Base-by-base conservation (phyloP, 73 alveolate species). In the Effrenium voratum region DNA sequence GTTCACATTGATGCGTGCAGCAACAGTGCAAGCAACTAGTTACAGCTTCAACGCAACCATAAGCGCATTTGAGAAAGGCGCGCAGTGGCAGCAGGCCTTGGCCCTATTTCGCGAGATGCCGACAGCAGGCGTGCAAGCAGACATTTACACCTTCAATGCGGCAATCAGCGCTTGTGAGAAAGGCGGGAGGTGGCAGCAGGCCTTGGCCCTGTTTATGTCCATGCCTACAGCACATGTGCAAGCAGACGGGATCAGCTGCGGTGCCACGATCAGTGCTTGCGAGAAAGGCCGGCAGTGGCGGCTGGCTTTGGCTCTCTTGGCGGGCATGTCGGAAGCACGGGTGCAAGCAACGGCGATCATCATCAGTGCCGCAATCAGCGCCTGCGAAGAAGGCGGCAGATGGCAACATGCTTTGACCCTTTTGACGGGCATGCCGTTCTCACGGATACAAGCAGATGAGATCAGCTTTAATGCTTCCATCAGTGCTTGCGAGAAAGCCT, bases 311-410 rank as follows among this genome's bases (percentile, higher is more conserved):
- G 44, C 32, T 24, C 26, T 76, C 60, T 43, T 76, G 87, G 60
- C 40, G 26, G 59, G 32, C 12, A 76, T 40, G 57, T 22, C 24
- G 40, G 5, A 1, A 16, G 49, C 41, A 73, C 34, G 40, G 60
- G 59, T 43, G 40, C 38, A 13, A 5, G 60, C 60, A 24, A 76
- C 40, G 40, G 87, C 38, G 28, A 43, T 57, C 40, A 84, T 45
- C n/a, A 52, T n/a, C 59, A 84, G 80, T 84, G 63, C 93, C 32
- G 68, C 59, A 19, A 52, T 84, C 93, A 57, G 80, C 44, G 77
- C 93, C 45, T 84, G 93, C 36, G 93, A 43, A 24, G 32, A 28
- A 4, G 76, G 38, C 10, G 72, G 93, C 38, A 22, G 34, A 8
- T 82, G 93, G 93, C 76, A 82, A 38, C 8, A 12, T 19, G 75